Evolutionary conservation across 148 eudicot genomes (phyloP), one percentile per base, ranked within the genome.

Genomic region (Tetragonia tetragonoides): DNA sequence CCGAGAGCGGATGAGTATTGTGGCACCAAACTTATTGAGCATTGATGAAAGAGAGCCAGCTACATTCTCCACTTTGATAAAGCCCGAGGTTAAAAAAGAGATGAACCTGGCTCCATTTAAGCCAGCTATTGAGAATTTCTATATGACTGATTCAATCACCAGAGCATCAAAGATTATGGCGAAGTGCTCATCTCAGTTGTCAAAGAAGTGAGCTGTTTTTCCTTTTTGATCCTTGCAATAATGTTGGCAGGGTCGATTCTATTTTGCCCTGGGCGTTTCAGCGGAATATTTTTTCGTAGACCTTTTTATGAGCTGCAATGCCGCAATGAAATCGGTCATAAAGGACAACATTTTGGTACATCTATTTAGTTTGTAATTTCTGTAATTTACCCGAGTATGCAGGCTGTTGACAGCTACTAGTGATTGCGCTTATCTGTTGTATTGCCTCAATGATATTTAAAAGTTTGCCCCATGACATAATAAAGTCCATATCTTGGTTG

Each of bases 161-260:
- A 85, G 99, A 84, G 99, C 99, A 28, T 95, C 99, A 41, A 95
- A 95, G 91, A 93, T 93, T 64, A 95, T 92, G 99, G 99, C 99
- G 40, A 97, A 93, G 68, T 95, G 99, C 80, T 90, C 93, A 78
- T 84, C 98, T 2, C 85, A 89, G 89, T 78, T 92, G 73, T 66
- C 74, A 84, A 95, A 93, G 88, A 89, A 93, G 80, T 92, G 73
- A 89, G 75, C 37, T 65, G 62, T 59, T 17, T 17, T 6, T 17
- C 23, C 34, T 23, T 67, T 40, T 1, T 34, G 7, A 40, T 57
- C n/a, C 44, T 68, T 62, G 66, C 72, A 82, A 68, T 68, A 78
- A 82, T 44, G 64, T 41, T 20, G 47, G 57, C 70, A 53, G 81
- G 79, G 85, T 74, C 61, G 4, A 10, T 74, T 74, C 69, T 78